Conservation (phyloP, 2,329 filamentous ascomycete species). For the Diaporthe caulivora region DNA sequence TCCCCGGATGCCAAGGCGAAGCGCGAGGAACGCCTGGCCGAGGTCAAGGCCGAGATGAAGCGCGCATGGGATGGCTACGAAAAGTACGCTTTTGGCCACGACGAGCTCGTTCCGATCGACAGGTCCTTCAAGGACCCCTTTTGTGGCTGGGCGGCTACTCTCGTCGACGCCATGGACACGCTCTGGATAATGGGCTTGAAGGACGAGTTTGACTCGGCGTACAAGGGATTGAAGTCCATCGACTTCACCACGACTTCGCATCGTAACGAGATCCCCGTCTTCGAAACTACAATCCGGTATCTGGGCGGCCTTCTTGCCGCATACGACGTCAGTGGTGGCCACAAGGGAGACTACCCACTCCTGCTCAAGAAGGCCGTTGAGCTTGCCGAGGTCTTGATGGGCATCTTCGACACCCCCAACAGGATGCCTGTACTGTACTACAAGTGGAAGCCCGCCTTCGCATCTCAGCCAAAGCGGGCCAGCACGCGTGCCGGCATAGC, state of each 20-base stretch:
- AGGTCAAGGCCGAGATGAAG: constrained; percentile 80
- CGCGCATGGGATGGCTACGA: constrained; percentile 88
- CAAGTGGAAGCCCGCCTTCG: constrained; percentile 77
- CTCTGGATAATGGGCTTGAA: constrained; percentile 88
- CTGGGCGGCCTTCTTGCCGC: constrained; percentile 87
- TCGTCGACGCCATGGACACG: constrained; percentile 86
- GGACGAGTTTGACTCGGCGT: constrained; percentile 84
- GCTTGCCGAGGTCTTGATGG: constrained; percentile 83
- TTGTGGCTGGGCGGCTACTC: constrained; percentile 89
- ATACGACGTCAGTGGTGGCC: constrained; percentile 83
- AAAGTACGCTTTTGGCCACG: constrained; percentile 83
- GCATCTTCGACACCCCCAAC: constrained; percentile 91
- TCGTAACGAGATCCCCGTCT: constrained; percentile 82
- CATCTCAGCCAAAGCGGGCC: constrained; percentile 74
- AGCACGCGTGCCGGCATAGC: constrained; percentile 67
- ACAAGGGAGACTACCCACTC: constrained; percentile 67
- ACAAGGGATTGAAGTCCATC: constrained; percentile 76
- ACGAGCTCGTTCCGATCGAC: constrained; percentile 83
- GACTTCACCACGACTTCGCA: constrained; percentile 81
- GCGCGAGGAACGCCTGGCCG: constrained; percentile 72
- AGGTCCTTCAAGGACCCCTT: constrained; percentile 82
- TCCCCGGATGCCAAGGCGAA: constrained; percentile 68
- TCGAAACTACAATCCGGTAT: constrained; percentile 93
- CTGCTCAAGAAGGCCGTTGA: constrained; percentile 84
- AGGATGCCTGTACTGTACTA: constrained; percentile 90